Conservation (phyloP, 345 rosid genomes). For the Microthlaspi erraticum region DNA sequence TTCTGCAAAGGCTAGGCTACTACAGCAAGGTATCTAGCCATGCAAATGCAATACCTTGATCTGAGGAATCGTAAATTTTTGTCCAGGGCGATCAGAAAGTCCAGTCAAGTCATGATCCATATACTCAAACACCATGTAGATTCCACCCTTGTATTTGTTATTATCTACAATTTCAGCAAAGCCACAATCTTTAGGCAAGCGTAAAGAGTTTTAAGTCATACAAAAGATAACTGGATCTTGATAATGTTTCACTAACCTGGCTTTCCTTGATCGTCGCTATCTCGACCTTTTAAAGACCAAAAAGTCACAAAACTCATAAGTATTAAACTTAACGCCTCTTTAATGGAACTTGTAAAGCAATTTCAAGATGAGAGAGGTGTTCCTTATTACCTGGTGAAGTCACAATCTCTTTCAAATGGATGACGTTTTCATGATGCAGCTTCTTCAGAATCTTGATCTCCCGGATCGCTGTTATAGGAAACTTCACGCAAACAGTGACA, state of each 20-base stretch:
- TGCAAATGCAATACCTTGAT: conserved; percentile 66
- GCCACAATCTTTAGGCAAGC: conserved; percentile 3
- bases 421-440: conserved; percentile 60
- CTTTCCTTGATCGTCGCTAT: conserved; percentile 81
- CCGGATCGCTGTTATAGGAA: conserved; percentile 61
- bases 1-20: conserved; percentile 34
- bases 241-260: conserved; percentile 53
- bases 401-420: conserved; percentile 62
- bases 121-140: conserved; percentile 97
- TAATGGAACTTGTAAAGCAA: not conserved
- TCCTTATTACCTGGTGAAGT: conserved; percentile 50
- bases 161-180: conserved; percentile 57
- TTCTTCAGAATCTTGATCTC: conserved; percentile 62
- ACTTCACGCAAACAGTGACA: conserved; percentile 42
- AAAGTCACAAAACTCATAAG: not conserved
- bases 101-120: conserved; percentile 99
- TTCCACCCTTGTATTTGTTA: conserved; percentile 95
- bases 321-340: conserved; percentile 5
- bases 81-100: conserved; percentile 94
- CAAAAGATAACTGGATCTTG: not conserved
- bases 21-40: conserved; percentile 38
- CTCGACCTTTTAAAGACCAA: conserved; percentile 61
- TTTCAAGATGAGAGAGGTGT: not conserved
- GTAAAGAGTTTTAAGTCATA: not conserved
- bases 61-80: conserved; percentile 92